These are phyloP conservation scores for Hypoxylon sp. DNA, from an alignment of 2,329 filamentous ascomycete species.

Conservation along the genomic window DNA sequence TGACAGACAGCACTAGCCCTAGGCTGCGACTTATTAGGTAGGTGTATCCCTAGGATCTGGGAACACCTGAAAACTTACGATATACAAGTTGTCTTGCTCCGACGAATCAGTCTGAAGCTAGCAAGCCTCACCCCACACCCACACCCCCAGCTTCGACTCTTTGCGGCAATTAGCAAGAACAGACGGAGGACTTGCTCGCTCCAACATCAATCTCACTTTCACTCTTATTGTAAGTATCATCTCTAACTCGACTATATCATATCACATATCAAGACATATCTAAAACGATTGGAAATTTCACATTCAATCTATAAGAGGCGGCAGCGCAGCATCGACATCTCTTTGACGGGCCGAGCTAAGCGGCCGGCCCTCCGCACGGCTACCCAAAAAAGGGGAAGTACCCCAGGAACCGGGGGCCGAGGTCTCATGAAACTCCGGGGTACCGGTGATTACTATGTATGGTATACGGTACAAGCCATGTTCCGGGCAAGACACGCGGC, in stretches of 20 bases:
- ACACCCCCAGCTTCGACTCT: slow-evolving; percentile 24
- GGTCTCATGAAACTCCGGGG: slow-evolving; percentile 24
- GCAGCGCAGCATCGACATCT: slow-evolving; percentile 2
- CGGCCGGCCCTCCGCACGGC: slow-evolving; percentile 22
- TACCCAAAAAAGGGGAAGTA: neutral
- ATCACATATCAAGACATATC: neutral
- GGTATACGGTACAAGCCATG: neutral
- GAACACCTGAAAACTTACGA: too few species aligned
- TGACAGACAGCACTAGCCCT: too few species aligned
- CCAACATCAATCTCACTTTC: neutral
- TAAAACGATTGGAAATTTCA: neutral
- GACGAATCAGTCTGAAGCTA: slow-evolving; percentile 5
- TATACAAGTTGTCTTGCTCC: neutral
- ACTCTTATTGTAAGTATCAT: slow-evolving; percentile 23
- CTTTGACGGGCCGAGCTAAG: slow-evolving; percentile 7
- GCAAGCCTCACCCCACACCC: slow-evolving; percentile 21
- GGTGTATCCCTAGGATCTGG: neutral
- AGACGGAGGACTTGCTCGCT: slow-evolving; percentile 9
- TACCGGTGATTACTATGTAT: slow-evolving; percentile 31
- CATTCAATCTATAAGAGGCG: neutral
- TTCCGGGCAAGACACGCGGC: slow-evolving; percentile 15
- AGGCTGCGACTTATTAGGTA: neutral
- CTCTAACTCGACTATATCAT: neutral
- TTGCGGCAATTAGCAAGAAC: slow-evolving; percentile 27
- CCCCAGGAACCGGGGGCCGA: slow-evolving; percentile 29